These are phyloP conservation scores for Stachybotrys chlorohalonatus DNA, from an alignment of 2,329 filamentous ascomycete species.

Conservation along the genomic window DNA sequence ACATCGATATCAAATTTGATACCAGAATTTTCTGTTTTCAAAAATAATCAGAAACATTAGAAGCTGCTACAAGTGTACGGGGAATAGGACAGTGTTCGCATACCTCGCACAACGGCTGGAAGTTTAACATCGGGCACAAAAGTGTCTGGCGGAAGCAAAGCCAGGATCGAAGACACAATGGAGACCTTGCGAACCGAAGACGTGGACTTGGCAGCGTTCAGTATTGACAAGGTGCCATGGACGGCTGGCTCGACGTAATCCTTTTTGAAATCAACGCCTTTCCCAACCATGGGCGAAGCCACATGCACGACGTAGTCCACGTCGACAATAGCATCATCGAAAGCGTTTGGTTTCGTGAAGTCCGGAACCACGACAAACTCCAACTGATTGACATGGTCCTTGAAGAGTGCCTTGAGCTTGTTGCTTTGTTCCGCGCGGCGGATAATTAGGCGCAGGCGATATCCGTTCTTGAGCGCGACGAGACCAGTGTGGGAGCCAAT, in stretches of 20 bases:
- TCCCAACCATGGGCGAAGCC: constrained; percentile 9
- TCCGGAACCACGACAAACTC: constrained; percentile 20
- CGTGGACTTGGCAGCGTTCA: constrained; percentile 3
- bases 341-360: constrained; percentile 21
- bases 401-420: constrained; percentile 2
- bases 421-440: constrained; percentile 4
- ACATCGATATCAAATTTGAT: constrained; percentile 1
- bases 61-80: background rate
- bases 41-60: background rate
- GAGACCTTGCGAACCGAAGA: constrained; percentile 4
- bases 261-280: constrained; percentile 4
- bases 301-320: constrained; percentile 24
- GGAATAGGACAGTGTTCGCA: background rate
- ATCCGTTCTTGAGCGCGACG: constrained; percentile 3
- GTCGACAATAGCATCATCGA: constrained; percentile 23
- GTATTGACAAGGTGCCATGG: constrained; percentile 5
- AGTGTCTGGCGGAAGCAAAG: constrained; percentile 3
- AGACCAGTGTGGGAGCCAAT: constrained; percentile 5
- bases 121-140: constrained; percentile 2
- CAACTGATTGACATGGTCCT: constrained; percentile 3
- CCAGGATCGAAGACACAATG: constrained; percentile 7
- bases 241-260: constrained; percentile 7
- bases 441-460: constrained; percentile 6
- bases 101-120: background rate
- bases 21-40: background rate